phyloP scores from a whole-genome alignment of 129 eudicot genomes.

The Lactuca saligna region DNA sequence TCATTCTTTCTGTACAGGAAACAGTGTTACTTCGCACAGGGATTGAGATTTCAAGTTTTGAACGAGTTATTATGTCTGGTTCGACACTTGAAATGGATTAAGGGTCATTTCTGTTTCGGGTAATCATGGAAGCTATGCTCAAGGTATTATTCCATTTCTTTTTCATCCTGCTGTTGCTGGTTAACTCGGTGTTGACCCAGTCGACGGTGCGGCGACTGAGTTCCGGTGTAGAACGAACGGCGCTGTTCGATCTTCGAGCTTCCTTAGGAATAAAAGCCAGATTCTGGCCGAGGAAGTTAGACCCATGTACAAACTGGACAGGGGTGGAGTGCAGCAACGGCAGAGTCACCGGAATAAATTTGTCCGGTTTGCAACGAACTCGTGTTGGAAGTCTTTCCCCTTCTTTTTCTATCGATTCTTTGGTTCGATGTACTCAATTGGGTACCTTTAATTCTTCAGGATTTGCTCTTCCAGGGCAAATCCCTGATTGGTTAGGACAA shows the following conservation, averaged over 20 bases:
- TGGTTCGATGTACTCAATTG: conserved; percentile 43
- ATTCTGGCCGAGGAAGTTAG: conserved; percentile 63
- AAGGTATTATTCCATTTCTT: conserved; percentile 23
- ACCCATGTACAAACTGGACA: conserved; percentile 64
- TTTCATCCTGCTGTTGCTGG: conserved; percentile 34
- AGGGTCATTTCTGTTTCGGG: background rate
- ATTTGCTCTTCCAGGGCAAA: conserved; percentile 54
- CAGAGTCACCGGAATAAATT: conserved; percentile 46
- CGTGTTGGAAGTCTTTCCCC: conserved; percentile 44
- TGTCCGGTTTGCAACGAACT: conserved; percentile 52
- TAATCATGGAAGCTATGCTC: conserved; percentile 36
- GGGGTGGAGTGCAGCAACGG: conserved; percentile 64
- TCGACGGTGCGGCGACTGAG: conserved; percentile 34
- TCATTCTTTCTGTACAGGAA: conserved; percentile 1
- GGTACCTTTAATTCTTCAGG: conserved; percentile 56
- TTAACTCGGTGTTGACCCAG: conserved; percentile 55
- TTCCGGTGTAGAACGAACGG: conserved; percentile 48
- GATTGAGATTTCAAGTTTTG: background rate
- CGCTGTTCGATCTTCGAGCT: conserved; percentile 59
- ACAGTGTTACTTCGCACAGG: conserved; percentile 16
- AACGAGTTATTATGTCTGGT: background rate
- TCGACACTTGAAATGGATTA: background rate
- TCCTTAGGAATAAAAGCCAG: conserved; percentile 61
- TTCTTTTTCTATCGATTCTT: conserved; percentile 50
- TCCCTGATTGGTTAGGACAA: conserved; percentile 76